Evolutionary conservation across 208 protist species (phyloP).

Genomic region (Acanthamoeba lenticulata): DNA sequence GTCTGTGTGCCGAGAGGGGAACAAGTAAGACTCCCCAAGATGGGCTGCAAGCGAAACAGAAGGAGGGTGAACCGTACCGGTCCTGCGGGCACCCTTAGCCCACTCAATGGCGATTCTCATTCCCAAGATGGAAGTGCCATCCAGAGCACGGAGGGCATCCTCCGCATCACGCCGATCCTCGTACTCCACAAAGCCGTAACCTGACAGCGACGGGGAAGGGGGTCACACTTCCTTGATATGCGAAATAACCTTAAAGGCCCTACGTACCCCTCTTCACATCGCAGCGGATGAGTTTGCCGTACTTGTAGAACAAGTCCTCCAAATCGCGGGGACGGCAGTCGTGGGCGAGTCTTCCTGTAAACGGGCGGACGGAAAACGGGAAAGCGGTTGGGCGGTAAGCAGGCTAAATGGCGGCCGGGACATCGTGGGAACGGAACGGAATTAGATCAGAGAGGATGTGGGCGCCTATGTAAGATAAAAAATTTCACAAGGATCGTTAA

Average conservation of each 20-base stretch:
- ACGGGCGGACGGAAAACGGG: not conserved
- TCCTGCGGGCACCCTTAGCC: constrained; percentile 64
- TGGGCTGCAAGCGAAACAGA: not conserved
- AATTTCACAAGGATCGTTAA: not conserved
- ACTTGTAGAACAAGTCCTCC: constrained; percentile 71
- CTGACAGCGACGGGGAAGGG: not conserved
- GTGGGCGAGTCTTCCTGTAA: constrained; percentile 60
- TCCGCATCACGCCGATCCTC: constrained; percentile 68
- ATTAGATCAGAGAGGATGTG: not conserved
- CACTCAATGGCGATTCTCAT: constrained; percentile 54
- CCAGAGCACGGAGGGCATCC: constrained; percentile 55
- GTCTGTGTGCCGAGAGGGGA: not conserved
- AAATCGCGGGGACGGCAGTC: constrained; percentile 8
- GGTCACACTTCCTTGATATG: too few relatives aligned
- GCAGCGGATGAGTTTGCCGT: constrained; percentile 46
- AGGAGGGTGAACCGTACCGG: not conserved
- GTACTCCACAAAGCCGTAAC: constrained; percentile 67
- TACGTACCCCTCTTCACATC: constrained; percentile 58
- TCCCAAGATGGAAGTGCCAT: constrained; percentile 15
- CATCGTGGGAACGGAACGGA: not conserved
- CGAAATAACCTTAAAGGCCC: too few relatives aligned
- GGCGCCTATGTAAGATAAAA: not conserved
- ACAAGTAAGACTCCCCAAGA: not conserved
- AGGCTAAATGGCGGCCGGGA: constrained; percentile 7
- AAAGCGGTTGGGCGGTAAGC: constrained; percentile 51